Conservation (phyloP, 139 green algal species). For the Tetraselmis striata region DNA sequence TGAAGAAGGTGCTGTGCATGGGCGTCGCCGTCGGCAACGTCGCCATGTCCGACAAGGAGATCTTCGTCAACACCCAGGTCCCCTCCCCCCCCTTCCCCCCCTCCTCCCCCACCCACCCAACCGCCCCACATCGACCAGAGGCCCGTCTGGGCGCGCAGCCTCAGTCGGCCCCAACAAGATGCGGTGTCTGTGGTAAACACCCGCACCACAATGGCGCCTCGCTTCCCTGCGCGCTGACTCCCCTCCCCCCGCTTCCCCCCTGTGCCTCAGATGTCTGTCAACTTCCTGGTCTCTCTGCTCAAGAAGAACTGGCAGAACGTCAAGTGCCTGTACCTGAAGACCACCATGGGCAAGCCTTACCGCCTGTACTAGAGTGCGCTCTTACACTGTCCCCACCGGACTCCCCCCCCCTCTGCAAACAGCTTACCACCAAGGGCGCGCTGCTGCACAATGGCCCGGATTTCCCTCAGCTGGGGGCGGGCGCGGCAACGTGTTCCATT, state of each 20-base stretch:
- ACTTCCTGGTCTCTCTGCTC: slow-evolving; percentile 98
- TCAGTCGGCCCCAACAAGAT: no score
- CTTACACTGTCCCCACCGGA: not conserved
- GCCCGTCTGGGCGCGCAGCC: not conserved
- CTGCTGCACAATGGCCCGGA: not conserved
- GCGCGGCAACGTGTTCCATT: not conserved
- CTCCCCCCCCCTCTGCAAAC: not conserved
- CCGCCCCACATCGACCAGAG: not conserved
- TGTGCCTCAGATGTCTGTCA: slow-evolving; percentile 83
- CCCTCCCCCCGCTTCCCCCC: no score
- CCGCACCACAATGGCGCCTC: no score
- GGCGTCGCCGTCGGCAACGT: slow-evolving; percentile 94
- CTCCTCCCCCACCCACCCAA: not conserved
- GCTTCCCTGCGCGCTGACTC: no score
- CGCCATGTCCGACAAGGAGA: slow-evolving; percentile 75
- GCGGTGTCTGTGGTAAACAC: no score
- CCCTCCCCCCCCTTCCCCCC: not conserved
- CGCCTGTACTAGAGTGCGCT: slow-evolving; percentile 83
- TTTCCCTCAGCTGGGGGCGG: not conserved
- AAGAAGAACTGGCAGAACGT: slow-evolving; percentile 99
- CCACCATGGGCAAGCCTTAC: slow-evolving; percentile 90
- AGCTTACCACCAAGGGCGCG: not conserved
- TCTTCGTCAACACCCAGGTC: slow-evolving; percentile 50
- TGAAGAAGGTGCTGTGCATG: slow-evolving; percentile 99
- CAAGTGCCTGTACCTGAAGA: slow-evolving; percentile 94